phyloP scores from a whole-genome alignment of 1,284 basidiomycete species.

The Rhodotorula mucilaginosa region DNA sequence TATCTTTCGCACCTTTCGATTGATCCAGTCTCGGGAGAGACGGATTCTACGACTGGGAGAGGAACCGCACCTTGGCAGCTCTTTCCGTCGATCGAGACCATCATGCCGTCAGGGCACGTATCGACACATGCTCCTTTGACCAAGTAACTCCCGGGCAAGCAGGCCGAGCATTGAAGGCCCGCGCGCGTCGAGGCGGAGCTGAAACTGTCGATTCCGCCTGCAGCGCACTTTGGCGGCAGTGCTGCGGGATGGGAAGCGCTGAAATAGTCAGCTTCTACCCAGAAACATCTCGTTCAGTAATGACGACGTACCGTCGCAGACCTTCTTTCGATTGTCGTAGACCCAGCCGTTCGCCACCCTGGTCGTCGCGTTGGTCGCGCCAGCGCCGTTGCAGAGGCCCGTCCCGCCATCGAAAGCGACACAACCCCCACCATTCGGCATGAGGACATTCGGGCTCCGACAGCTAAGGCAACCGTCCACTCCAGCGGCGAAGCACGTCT shows the following conservation, averaged over 20 bases:
- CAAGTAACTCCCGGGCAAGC: conserved; percentile 70
- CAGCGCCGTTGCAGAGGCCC: conserved; percentile 61
- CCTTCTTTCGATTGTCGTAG: conserved; percentile 72
- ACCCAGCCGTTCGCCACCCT: conserved; percentile 59
- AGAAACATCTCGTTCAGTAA: background rate
- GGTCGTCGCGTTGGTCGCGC: conserved; percentile 3
- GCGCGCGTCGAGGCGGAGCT: conserved; percentile 63
- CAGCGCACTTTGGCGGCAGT: conserved; percentile 72
- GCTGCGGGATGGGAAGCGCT: conserved; percentile 62
- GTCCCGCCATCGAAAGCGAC: conserved; percentile 59
- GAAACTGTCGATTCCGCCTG: conserved; percentile 70
- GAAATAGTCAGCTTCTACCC: background rate
- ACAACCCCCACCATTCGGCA: conserved; percentile 52
- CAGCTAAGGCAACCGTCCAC: conserved; percentile 59
- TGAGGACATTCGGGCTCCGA: conserved; percentile 30
- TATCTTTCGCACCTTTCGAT: background rate
- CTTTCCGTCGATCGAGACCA: conserved; percentile 43
- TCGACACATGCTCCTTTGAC: conserved; percentile 64
- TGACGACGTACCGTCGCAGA: conserved; percentile 68
- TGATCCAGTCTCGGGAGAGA: background rate
- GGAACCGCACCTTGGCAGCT: conserved; percentile 54
- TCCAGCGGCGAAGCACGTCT: conserved; percentile 61
- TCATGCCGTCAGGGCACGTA: conserved; percentile 65
- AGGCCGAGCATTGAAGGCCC: conserved; percentile 68
- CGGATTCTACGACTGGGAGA: conserved; percentile 47